phyloP scores from a whole-genome alignment of 2,329 filamentous ascomycete species.

The Phialocephala subalpina region DNA sequence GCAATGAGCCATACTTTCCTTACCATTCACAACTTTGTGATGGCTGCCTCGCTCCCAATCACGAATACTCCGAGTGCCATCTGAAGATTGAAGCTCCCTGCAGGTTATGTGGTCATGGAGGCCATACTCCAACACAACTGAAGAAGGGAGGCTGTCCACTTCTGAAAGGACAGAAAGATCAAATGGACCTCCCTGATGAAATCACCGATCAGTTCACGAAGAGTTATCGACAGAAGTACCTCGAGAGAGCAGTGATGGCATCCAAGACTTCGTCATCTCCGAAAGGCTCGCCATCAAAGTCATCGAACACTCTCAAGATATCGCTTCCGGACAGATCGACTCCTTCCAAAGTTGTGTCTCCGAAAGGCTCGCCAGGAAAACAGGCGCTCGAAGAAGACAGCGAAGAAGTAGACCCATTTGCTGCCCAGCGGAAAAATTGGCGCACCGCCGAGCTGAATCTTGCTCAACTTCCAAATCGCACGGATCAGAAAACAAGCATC shows the following conservation, averaged over 20 bases:
- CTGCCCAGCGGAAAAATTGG: conserved; percentile 1
- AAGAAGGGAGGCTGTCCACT: too few relatives aligned
- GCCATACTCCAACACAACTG: not conserved
- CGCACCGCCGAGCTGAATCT: not conserved
- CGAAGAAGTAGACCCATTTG: not conserved
- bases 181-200: not conserved
- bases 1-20: not conserved
- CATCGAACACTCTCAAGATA: too few relatives aligned
- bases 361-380: not conserved
- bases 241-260: not conserved
- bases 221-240: not conserved
- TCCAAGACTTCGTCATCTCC: not conserved
- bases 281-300: not conserved
- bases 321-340: not conserved
- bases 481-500: too few relatives aligned
- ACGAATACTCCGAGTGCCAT: conserved; percentile 8
- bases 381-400: too few relatives aligned
- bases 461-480: too few relatives aligned
- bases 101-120: not conserved
- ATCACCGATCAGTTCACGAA: not conserved
- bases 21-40: conserved; percentile 6
- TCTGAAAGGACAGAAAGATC: too few relatives aligned
- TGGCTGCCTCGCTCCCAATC: not conserved
- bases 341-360: not conserved
- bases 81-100: not conserved